phyloP scores from a whole-genome alignment of 139 green algal species.

The Desmodesmus armatus region DNA sequence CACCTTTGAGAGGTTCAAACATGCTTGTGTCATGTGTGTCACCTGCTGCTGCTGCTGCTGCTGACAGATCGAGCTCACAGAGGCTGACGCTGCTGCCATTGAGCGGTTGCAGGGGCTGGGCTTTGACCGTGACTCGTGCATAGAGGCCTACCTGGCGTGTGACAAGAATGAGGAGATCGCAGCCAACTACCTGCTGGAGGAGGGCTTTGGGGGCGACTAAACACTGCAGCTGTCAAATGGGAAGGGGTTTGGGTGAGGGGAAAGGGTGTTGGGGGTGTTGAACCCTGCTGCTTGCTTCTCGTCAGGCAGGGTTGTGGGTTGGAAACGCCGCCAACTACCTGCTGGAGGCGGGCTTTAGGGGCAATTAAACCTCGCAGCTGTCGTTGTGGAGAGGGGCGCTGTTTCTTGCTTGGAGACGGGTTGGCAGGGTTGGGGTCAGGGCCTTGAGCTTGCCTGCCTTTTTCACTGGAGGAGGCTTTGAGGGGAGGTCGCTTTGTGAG shows the following conservation, averaged over 20 bases:
- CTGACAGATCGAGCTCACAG: constrained; percentile 78
- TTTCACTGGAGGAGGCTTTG: background rate
- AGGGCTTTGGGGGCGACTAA: constrained; percentile 16
- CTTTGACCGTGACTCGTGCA: constrained; percentile 83
- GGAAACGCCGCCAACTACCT: constrained; percentile 98
- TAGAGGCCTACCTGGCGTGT: constrained; percentile 97
- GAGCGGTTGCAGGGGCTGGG: constrained; percentile 88
- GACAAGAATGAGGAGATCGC: constrained; percentile 96
- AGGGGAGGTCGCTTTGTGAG: background rate
- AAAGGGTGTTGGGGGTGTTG: background rate
- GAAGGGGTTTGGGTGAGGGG: background rate
- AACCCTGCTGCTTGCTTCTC: background rate
- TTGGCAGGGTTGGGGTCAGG: background rate
- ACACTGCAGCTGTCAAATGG: background rate
- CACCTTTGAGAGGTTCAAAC: too few relatives aligned
- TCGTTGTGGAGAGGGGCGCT: too few relatives aligned
- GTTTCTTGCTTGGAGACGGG: too few relatives aligned
- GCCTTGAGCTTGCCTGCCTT: background rate
- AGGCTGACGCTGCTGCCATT: constrained; percentile 85
- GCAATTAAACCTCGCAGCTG: background rate
- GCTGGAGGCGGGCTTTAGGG: constrained; percentile 70
- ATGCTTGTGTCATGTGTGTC: too few relatives aligned
- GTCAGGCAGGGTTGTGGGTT: constrained; percentile 85
- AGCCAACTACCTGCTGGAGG: constrained; percentile 97
- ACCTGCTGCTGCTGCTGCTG: too few relatives aligned